Conservation (phyloP, 2,329 filamentous ascomycete genomes). For the Diaporthe sp. region DNA sequence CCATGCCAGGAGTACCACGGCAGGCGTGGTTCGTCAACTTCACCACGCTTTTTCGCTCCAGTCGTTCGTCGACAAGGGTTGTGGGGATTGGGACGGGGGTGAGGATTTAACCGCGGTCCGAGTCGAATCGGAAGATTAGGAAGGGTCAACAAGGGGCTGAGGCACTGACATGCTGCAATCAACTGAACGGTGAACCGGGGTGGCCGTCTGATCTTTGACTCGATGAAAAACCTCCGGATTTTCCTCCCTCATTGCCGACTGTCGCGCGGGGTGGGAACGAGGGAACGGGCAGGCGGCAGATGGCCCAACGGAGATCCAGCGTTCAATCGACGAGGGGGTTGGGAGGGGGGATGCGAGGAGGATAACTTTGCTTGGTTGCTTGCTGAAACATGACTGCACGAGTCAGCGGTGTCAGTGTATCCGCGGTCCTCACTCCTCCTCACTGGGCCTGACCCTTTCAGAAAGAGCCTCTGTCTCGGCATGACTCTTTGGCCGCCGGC, state of each 20-base stretch:
- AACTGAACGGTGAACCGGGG: slow-evolving; percentile 34
- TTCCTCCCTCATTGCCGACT: slow-evolving; percentile 27
- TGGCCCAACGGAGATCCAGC: slow-evolving; percentile 24
- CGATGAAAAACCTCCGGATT: slow-evolving; percentile 38
- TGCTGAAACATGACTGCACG: slow-evolving; percentile 22
- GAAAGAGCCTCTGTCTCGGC: slow-evolving; percentile 30
- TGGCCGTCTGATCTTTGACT: slow-evolving; percentile 41
- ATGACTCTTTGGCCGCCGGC: slow-evolving; percentile 32
- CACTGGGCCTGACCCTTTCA: slow-evolving; percentile 13
- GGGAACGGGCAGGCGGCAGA: slow-evolving; percentile 26
- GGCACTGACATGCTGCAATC: slow-evolving; percentile 20
- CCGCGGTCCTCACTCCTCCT: not conserved
- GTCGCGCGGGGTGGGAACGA: slow-evolving; percentile 17
- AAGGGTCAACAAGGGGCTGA: slow-evolving; percentile 25
- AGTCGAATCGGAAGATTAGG: slow-evolving; percentile 37
- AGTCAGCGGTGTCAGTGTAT: slow-evolving; percentile 21
- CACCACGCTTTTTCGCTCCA: not conserved
- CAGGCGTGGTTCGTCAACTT: not conserved
- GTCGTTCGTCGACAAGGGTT: slow-evolving; percentile 15
- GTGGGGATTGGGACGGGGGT: slow-evolving; percentile 1
- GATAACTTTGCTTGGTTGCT: slow-evolving; percentile 8
- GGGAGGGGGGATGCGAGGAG: not conserved
- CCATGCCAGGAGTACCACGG: not conserved
- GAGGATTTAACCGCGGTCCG: slow-evolving; percentile 33
- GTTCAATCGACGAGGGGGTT: not conserved